Base-by-base conservation (phyloP, 208 protist genomes). In the Herpetomonas samuelpessoai region DNA sequence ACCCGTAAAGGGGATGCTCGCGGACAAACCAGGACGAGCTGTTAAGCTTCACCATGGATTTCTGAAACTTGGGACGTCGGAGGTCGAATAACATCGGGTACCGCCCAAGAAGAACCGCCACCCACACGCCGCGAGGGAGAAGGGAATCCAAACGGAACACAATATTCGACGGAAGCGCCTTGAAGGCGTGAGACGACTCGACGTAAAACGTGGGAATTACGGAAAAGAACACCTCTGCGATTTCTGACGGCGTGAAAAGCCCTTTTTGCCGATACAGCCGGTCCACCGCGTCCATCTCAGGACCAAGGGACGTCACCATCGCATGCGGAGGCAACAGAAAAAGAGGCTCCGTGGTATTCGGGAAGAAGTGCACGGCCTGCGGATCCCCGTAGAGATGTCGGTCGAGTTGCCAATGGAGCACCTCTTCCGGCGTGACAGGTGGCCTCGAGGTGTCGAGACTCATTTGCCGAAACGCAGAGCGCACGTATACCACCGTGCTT, bases 71-170 rank as follows among this genome's bases (percentile, higher is more conserved):
- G 12, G 39, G 45, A 3, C 45, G 41, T 22, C 60, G 63, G 12
- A 83, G 41, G 24, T 79, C 71, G 54, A 95, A 95, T 0, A 95
- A 65, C 78, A 93, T 89, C n/a, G 86, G 86, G 52, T 92, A 95
- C 30, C 71, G 71, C 12, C 51, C 54, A 50, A 95, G 80, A 7
- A 91, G 51, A 0, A 30, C 28, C 12, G 55, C 47, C 2, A 72
- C 65, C 2, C 79, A 48, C 22, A 57, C 49, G 2, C 53, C 35
- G 3, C 38, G 46, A 7, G 53, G 27, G 14, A 83, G 52, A 38
- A 56, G 29, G 3, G 57, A 16, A 14, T 92, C 70, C 9, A 92
- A 62, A 3, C 21, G 29, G 30, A 68, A 55, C 7, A 72, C 7
- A 0, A 92, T 38, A n/a, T 79, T 56, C 0, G 74, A 69, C 3